Base-by-base conservation (phyloP, 2,329 filamentous ascomycete species). In the Pseudogymnoascus sp. region DNA sequence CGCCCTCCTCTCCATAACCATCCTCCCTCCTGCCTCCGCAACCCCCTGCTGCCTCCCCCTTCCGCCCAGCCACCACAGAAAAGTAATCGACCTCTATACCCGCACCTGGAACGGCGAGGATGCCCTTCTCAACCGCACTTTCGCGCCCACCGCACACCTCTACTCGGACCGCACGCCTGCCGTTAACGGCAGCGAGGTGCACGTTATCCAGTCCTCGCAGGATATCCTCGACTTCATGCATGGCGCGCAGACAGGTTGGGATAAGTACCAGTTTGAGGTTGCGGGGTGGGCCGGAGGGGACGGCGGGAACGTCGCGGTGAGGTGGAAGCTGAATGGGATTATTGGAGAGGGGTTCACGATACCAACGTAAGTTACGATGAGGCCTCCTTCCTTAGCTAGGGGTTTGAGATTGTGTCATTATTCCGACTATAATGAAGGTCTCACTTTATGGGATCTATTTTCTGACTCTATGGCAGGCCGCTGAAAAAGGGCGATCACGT, bases 211-310 rank as follows among this genome's bases (percentile, higher is more conserved):
- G 22, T 50, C 43, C 24, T 50, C 43, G 4, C 43, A 50, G 24
- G 43, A 28, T 14, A 50, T 50, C 7, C 43, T 50, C 22, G 6
- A n/a, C 10, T 50, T 50, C 11, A 50, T 50, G 22, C 43, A 50
- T 28, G 12, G 22, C 7, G 43, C 43, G 6, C 43, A 50, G 6
- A 50, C 22, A 50, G 43, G 43, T 14, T 50, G 43, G 43, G 43
- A 50, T n/a, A 50, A 50, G 43, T 50, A 50, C 43, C 43, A 50
- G 24, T 50, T 50, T 28, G 43, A 50, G 24, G 43, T 50, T 50
- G 22, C 14, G 1, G 43, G 43, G 7, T 31, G 43, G 43, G 43
- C 43, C 11, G 43, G 43, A 10, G 43, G 43, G 10, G 24, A 53
- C 10, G 43, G 43, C 2, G 24, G 43, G 2, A 53, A 31, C 4